These are phyloP conservation scores for Cercophora samala DNA, from an alignment of 495 filamentous ascomycete species.

Conservation along the genomic window DNA sequence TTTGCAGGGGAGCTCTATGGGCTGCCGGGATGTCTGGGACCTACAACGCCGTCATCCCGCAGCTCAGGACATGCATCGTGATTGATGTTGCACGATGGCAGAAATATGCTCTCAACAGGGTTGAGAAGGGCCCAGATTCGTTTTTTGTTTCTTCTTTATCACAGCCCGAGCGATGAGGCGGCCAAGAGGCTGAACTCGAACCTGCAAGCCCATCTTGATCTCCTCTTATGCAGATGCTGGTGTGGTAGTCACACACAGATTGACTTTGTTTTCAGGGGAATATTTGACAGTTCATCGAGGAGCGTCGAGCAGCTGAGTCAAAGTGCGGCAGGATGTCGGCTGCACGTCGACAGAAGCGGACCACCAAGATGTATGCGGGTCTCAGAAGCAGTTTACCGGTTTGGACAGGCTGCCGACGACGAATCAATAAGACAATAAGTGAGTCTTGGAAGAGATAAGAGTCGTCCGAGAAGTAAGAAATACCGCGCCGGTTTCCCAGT, in stretches of 20 bases:
- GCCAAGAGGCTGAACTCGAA: not conserved
- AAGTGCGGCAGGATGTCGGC: not conserved
- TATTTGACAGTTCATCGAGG: not conserved
- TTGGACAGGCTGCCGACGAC: not conserved
- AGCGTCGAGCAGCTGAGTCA: not conserved
- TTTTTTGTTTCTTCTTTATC: not conserved
- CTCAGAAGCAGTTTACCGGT: not conserved
- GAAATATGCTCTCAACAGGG: not conserved
- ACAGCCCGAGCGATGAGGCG: not conserved
- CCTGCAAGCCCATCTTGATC: not conserved
- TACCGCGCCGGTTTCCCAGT: not conserved
- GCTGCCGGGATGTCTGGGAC: not conserved
- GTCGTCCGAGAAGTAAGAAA: not conserved
- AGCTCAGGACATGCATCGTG: not conserved
- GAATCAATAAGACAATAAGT: not conserved
- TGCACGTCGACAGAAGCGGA: conserved; percentile 8
- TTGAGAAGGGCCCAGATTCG: not conserved
- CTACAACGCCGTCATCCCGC: conserved; percentile 12
- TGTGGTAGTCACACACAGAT: not conserved
- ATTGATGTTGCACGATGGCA: not conserved
- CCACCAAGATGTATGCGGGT: not conserved
- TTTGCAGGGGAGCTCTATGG: not conserved
- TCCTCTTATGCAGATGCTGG: not conserved
- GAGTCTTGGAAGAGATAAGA: not conserved
- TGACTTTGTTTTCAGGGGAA: not conserved